Evolutionary conservation across 805 yeast genomes (phyloP), one percentile per base, ranked within the genome.

Genomic region (Barnettozyma pratensis): DNA sequence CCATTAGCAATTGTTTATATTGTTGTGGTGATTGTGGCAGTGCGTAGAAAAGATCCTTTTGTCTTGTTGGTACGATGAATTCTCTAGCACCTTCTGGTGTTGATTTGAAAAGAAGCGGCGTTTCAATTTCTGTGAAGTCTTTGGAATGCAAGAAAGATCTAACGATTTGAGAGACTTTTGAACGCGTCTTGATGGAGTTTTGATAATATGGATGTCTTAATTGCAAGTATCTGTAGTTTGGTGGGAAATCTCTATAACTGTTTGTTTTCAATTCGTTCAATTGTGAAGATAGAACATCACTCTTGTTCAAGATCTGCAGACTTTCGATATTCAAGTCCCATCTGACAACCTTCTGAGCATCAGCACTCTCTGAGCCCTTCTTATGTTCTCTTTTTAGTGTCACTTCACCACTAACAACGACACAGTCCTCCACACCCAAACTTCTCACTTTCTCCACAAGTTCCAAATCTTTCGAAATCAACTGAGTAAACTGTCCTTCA

Each of bases 61-160:
- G 69, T 54, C 98, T 75, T 0, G 97, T 88, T 1, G 99, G 99
- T 0, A 94, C 97, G 42, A 94, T 67, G 63, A 92, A 94, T 66
- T 94, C 99, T 37, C 96, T 74, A 1, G 99, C 99, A 12, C 99
- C 99, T 66, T 94, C 99, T 0, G 99, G 99, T 0, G 99, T 94
- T 2, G 96, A 87, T 61, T 94, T 91, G 74, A 94, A 94, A 30
- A 94, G 68, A 6, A 92, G 64, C 1, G 99, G 99, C 0, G 99
- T 94, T 63, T 92, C 99, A 30, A 94, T 75, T 61, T 94, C 98
- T 0, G 78, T 77, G 64, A 94, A 94, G 1, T 67, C 68, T 19
- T 66, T 56, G 0, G 57, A 47, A 38, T 73, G 73, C 12, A 84
- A 63, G 1, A 61, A 56, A 6, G 66, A 57, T 41, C 89, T 68